Evolutionary conservation across 2,329 filamentous ascomycete species (phyloP), one percentile per base, ranked within the genome.

Genomic region (Colletotrichum simmondsii): DNA sequence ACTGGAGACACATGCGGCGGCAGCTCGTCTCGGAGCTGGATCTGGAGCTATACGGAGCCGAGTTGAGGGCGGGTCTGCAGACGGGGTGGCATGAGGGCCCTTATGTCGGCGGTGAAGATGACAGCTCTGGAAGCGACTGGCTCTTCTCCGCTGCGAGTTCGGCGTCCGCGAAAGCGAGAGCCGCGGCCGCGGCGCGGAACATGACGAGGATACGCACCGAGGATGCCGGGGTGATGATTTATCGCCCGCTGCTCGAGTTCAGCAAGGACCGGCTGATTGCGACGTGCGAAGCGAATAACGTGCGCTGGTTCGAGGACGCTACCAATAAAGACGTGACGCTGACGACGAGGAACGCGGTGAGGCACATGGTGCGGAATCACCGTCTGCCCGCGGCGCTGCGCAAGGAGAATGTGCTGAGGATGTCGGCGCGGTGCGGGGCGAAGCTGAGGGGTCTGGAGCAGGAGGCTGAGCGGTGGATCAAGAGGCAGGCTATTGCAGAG

Each of bases 241-340:
- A 92, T 76, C 89, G 94, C 8, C 94, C 94, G 4, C 82, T 97
- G 60, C 84, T 97, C 8, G 80, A 81, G 10, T 95, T 95, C 78
- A 84, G 87, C 72, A 97, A 98, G 83, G 87, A 90, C 63, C 86
- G 92, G 46, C 86, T 98, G n/a, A 87, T 92, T 56, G 90, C 91
- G 2, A 95, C 94, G 0, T 98, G 96, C 78, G 81, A 92, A 73
- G 85, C 88, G n/a, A 88, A 92, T 75, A 82, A 86, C 0, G 83
- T 97, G 11, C 83, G 85, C 0, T 98, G 94, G 93, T 94, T 95
- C 75, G 94, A 97, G 79, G 97, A 99, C 80, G 84, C 86, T 54
- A 98, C 95, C 2, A 99, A 99, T 78, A 81, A 86, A 19, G 93
- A 98, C 77, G 88, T 86, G 10, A 95, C 92, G 0, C 83, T 97